Evolutionary conservation across 495 filamentous ascomycete genomes (phyloP).

Genomic region (Aspergillus leporis): DNA sequence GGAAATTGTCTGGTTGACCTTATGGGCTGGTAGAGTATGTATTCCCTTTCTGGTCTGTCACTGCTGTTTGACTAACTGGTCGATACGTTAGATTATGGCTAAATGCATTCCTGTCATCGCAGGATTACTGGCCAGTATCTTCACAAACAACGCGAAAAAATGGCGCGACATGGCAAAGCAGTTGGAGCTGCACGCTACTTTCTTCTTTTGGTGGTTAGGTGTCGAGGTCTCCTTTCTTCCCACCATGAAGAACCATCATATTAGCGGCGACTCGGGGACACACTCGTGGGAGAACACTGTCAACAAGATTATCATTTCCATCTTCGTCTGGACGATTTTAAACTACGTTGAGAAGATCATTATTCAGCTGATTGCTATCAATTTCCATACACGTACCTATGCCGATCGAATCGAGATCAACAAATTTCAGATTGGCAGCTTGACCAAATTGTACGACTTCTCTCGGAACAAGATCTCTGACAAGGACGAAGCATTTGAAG

Average conservation of each 20-base stretch:
- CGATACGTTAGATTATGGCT: conserved; percentile 59
- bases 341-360: conserved; percentile 93
- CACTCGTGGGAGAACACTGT: conserved; percentile 72
- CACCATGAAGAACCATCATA: conserved; percentile 71
- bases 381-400: conserved; percentile 90
- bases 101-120: conserved; percentile 71
- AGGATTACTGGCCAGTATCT: conserved; percentile 66
- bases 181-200: conserved; percentile 79
- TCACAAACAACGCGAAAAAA: conserved; percentile 89
- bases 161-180: conserved; percentile 89
- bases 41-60: not conserved
- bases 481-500: conserved; percentile 71
- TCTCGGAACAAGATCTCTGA: conserved; percentile 72
- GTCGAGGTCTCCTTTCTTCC: conserved; percentile 66
- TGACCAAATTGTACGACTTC: conserved; percentile 80
- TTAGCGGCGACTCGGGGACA: conserved; percentile 52
- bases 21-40: conserved; percentile 77
- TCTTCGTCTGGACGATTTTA: conserved; percentile 76
- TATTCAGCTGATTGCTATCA: conserved; percentile 91
- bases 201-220: conserved; percentile 93
- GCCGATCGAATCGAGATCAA: conserved; percentile 89
- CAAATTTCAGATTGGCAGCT: conserved; percentile 80
- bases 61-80: not conserved
- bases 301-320: conserved; percentile 82
- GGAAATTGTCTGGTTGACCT: conserved; percentile 86